Evolutionary conservation across 106 monocot species (phyloP), one percentile per base, ranked within the genome.

Genomic region (Alisma plantagoaquatica): DNA sequence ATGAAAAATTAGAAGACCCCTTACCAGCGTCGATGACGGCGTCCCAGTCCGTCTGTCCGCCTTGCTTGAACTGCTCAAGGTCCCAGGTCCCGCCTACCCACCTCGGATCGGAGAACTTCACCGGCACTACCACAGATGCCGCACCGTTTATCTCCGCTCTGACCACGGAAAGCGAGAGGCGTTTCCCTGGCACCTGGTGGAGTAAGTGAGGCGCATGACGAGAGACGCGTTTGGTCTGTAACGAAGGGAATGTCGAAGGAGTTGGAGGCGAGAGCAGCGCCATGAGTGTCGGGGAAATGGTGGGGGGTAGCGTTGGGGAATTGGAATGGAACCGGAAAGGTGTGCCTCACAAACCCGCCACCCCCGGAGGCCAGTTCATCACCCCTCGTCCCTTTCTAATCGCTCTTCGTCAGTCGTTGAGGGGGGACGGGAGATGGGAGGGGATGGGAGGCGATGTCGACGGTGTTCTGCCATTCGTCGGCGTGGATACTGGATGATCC

Each of bases 1-100:
- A 53, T 17, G 5, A 29, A 56, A 53, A 27, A 2, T 30, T n/a
- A n/a, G n/a, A n/a, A 20, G 29, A 62, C 19, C 27, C 12, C 60
- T 61, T 41, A 89, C 88, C 88, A 50, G 88, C 88, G 68, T 83
- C 79, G 26, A 83, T 89, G 60, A 89, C 75, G 56, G 76, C 67
- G 51, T 83, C 89, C 89, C 89, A 89, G 59, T 89, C 73, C 29
- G 76, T 76, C 10, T 24, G 56, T 25, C 73, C 76, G 27, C 68
- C 64, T 59, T 74, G 71, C 45, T 54, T 32, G 44, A 89, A 89
- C 54, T 83, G 66, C 56, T 56, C 56, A 57, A 80, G 55, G 43
- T 89, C 83, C 89, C 83, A 83, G 24, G 75, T 89, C 25, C 83
- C 83, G 10, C 55, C 56, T 4, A 70, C 67, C 89, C 89, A 89